A percentile compares a stretch with the other conserved stretches of the same genome.
phyloP scores from a whole-genome alignment of 345 rosid species.

The Rhizophora apiculata region DNA sequence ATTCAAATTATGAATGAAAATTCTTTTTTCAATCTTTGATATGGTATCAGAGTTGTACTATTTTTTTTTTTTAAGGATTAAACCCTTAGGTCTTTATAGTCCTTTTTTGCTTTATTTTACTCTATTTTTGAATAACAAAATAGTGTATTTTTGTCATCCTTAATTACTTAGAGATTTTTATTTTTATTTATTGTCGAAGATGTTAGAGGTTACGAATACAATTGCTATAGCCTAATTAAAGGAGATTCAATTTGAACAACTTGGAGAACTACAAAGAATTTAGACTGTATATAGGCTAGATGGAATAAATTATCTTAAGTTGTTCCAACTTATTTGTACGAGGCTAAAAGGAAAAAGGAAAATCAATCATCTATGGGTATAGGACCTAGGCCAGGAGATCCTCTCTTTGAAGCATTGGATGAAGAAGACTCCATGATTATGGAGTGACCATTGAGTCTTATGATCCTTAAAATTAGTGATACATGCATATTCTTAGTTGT shows the following conservation, averaged over 20 bases:
- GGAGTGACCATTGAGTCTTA: neutral
- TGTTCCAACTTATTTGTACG: neutral
- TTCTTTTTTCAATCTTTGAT: too few relatives aligned
- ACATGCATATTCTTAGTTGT: neutral
- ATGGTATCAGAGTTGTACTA: too few relatives aligned
- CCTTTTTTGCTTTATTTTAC: too few relatives aligned
- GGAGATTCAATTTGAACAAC: neutral
- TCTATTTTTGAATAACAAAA: too few relatives aligned
- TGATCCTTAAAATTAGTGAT: neutral
- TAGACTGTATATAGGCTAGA: too few relatives aligned
- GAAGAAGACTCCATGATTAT: neutral
- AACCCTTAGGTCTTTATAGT: too few relatives aligned
- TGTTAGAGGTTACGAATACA: neutral
- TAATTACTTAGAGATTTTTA: neutral
- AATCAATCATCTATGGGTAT: neutral
- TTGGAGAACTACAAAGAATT: neutral
- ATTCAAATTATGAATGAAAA: too few relatives aligned
- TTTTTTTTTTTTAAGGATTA: too few relatives aligned
- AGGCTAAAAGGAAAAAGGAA: neutral
- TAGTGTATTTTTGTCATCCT: too few relatives aligned
- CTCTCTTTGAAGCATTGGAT: neutral
- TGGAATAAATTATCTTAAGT: neutral
- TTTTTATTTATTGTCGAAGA: neutral
- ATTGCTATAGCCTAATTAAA: neutral
- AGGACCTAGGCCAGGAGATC: neutral